Base-by-base conservation (phyloP, 768 basidiomycete genomes). In the Agaricus sinodeliciosus region DNA sequence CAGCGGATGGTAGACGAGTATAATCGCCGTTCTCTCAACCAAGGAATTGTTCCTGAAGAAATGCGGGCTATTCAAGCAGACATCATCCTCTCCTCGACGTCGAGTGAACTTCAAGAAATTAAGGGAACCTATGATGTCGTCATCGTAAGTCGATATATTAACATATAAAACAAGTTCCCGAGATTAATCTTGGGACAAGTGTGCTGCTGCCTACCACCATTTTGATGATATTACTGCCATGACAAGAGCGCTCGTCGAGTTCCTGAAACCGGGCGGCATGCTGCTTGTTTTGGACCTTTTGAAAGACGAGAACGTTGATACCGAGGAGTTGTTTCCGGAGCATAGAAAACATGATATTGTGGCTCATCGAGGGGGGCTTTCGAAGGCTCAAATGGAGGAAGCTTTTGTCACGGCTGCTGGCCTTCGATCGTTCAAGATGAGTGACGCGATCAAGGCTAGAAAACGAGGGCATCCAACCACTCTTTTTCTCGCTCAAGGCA, bases 1-100 rank as follows among this genome's bases (percentile, higher is more conserved):
- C 80, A 82, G 57, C 76, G 67, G 1, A 78, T 82, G 72, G 84
- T 90, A 8, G 81, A 87, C 50, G 65, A 71, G 13, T 91, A 79
- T 70, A 88, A 87, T 65, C 60, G 66, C 48, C 69, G 72, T 18
- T 80, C 80, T 11, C 54, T 54, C 16, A 78, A 84, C 50, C 82
- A 88, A 53, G 85, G 86, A 4, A 77, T 88, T 35, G 59, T 74
- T 1, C 66, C 71, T 1, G 81, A 85, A 47, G 83, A 87, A 60
- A 85, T 90, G 83, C 71, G 71, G 9, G 84, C 84, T 1, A 63
- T 87, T 27, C 76, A 80, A 54, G 65, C 63, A 0, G 76, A 77
- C 43, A 22, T 59, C 19, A 34, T 55, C n/a, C 11, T 6, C 22
- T 19, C 43, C 22, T 19, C 43, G 39, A 74, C 76, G 56, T 76